A percentile compares a stretch with the other conserved stretches of the same genome.
phyloP scores from a whole-genome alignment of 108 stramenopile species.

The Mediolabrus comicus region DNA sequence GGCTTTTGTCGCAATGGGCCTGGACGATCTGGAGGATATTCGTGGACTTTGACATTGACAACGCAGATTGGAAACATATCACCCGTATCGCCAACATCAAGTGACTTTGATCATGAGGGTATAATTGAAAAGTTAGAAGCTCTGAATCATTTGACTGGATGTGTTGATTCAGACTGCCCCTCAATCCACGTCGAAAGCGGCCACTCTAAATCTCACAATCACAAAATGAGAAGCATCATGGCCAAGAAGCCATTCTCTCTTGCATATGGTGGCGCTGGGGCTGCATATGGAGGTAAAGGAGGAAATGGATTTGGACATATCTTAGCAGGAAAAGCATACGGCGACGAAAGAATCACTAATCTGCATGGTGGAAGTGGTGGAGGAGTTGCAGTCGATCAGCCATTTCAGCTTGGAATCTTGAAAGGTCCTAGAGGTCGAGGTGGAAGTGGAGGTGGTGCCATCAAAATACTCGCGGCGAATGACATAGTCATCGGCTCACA shows the following conservation, averaged over 20 bases:
- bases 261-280: constrained; percentile 65
- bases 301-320: constrained; percentile 52
- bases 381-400: constrained; percentile 43
- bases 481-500: constrained; percentile 65
- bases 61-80: constrained; percentile 55
- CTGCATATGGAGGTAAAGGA: constrained; percentile 53
- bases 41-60: constrained; percentile 52
- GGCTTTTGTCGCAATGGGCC: constrained; percentile 55
- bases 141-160: constrained; percentile 46
- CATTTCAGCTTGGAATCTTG: constrained; percentile 46
- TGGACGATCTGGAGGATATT: constrained; percentile 45
- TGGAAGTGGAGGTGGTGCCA: constrained; percentile 83
- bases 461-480: constrained; percentile 72
- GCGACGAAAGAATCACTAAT: constrained; percentile 32
- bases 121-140: constrained; percentile 22
- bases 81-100: constrained; percentile 53
- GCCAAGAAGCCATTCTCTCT: constrained; percentile 54
- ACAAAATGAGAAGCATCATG: constrained; percentile 29
- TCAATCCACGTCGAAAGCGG: constrained; percentile 22
- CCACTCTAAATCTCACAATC: constrained; percentile 32
- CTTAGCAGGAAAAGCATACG: constrained; percentile 27
- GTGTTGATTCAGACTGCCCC: constrained; percentile 45
- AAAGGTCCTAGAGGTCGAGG: constrained; percentile 49
- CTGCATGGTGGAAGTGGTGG: constrained; percentile 59
- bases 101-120: constrained; percentile 37